phyloP scores from a whole-genome alignment of 306 rosid species.

The Pterocarpus santalinus region DNA sequence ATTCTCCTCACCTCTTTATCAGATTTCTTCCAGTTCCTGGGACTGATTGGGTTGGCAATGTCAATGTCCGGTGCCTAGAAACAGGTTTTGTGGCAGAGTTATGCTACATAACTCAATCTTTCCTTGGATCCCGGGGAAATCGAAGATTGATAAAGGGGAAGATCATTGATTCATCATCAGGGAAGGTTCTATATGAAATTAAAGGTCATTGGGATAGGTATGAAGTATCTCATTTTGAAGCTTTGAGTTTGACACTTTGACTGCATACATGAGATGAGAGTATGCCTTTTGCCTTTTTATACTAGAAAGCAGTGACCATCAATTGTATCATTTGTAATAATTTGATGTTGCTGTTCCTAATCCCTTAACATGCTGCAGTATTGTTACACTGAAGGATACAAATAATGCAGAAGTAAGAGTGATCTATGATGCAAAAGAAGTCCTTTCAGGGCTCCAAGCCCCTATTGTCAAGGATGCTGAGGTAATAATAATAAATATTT shows the following conservation, averaged over 20 bases:
- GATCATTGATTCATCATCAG: slow-evolving; percentile 56
- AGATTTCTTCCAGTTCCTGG: slow-evolving; percentile 63
- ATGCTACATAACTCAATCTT: slow-evolving; percentile 50
- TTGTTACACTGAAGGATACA: slow-evolving; percentile 57
- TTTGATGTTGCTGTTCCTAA: slow-evolving; percentile 7
- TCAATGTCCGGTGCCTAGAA: slow-evolving; percentile 60
- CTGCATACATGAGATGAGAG: too few relatives aligned
- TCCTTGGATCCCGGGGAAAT: slow-evolving; percentile 59
- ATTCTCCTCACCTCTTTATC: slow-evolving; percentile 58
- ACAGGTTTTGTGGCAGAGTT: slow-evolving; percentile 67
- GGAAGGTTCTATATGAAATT: slow-evolving; percentile 62
- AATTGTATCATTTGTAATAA: slow-evolving; percentile 1
- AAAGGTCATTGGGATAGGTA: slow-evolving; percentile 84
- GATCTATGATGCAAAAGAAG: slow-evolving; percentile 67
- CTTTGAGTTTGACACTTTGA: background rate
- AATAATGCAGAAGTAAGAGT: slow-evolving; percentile 52
- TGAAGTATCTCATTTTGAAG: background rate
- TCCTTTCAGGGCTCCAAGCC: slow-evolving; percentile 61
- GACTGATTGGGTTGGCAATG: slow-evolving; percentile 67
- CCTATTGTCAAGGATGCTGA: slow-evolving; percentile 56
- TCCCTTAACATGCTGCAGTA: slow-evolving; percentile 54
- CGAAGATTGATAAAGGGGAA: slow-evolving; percentile 65
- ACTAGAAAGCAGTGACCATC: background rate
- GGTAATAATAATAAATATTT: slow-evolving; percentile 44
- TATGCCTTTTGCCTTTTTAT: background rate